phyloP scores from a whole-genome alignment of 768 basidiomycete genomes.

The Leccinum pellstonianum region DNA sequence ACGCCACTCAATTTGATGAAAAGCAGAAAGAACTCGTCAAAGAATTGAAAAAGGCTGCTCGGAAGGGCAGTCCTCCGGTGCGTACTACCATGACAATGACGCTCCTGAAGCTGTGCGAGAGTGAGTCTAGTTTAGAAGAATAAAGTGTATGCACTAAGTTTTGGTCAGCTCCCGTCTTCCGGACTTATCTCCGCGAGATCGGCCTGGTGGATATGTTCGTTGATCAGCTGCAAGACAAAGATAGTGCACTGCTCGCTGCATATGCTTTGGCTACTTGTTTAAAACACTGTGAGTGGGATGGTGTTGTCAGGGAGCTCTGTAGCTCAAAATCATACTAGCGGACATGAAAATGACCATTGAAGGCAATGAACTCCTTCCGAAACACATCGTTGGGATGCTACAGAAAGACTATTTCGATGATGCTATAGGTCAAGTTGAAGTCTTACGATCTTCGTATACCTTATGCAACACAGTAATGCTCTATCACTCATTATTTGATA shows the following conservation, averaged over 20 bases:
- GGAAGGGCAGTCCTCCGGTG: slow-evolving; percentile 3
- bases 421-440: slow-evolving; percentile 22
- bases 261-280: not conserved
- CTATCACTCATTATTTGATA: not conserved
- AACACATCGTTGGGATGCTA: slow-evolving; percentile 21
- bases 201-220: too few species aligned
- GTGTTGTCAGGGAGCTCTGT: not conserved
- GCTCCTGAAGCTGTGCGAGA: too few species aligned
- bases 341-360: slow-evolving; percentile 14
- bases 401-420: slow-evolving; percentile 26
- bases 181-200: too few species aligned
- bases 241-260: too few species aligned
- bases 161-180: too few species aligned
- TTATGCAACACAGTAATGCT: slow-evolving; percentile 21
- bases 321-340: slow-evolving; percentile 2
- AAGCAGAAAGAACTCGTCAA: slow-evolving; percentile 13
- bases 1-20: not conserved
- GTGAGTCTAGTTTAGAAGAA: too few species aligned
- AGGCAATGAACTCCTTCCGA: not conserved
- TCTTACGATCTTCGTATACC: slow-evolving; percentile 21
- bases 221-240: too few species aligned
- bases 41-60: slow-evolving; percentile 8
- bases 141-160: too few species aligned
- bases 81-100: slow-evolving; percentile 26
- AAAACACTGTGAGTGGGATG: slow-evolving; percentile 10